A percentile compares a stretch with the other conserved stretches of the same genome.
These are phyloP conservation scores for Plenodomus tracheiphilus DNA, from an alignment of 2,329 filamentous ascomycete genomes.

Conservation along the genomic window DNA sequence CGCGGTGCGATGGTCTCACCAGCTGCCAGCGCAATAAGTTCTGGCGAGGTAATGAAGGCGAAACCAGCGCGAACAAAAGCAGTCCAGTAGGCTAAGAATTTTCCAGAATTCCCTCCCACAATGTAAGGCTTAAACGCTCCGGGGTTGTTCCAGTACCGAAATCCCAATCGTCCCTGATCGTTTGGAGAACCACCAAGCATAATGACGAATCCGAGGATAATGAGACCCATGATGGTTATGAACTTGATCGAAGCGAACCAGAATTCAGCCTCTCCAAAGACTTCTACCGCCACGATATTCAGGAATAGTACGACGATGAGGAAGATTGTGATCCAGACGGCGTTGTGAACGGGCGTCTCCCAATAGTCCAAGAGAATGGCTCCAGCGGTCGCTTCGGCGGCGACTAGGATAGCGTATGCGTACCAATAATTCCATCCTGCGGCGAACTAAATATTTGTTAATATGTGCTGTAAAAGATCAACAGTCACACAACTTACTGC, in stretches of 20 bases:
- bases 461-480: too few relatives aligned
- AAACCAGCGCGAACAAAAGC: constrained; percentile 58
- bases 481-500: constrained; percentile 11
- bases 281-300: constrained; percentile 41
- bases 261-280: constrained; percentile 55
- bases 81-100: constrained; percentile 63
- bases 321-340: constrained; percentile 44
- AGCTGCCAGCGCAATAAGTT: constrained; percentile 40
- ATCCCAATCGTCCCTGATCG: constrained; percentile 53
- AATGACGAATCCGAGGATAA: constrained; percentile 42
- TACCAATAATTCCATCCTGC: constrained; percentile 35
- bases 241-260: constrained; percentile 57
- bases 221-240: constrained; percentile 41
- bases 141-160: constrained; percentile 69
- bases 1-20: constrained; percentile 42
- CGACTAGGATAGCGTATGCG: constrained; percentile 41
- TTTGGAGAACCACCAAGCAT: constrained; percentile 43
- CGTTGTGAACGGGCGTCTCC: constrained; percentile 35
- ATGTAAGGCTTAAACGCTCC: constrained; percentile 55
- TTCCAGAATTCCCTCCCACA: constrained; percentile 61
- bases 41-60: constrained; percentile 45
- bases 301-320: constrained; percentile 39
- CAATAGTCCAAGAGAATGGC: constrained; percentile 42
- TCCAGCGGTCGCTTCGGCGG: constrained; percentile 40
- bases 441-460: constrained; percentile 23